Base-by-base conservation (phyloP, 2,329 filamentous ascomycete species). In the Fusarium xyrophilum region DNA sequence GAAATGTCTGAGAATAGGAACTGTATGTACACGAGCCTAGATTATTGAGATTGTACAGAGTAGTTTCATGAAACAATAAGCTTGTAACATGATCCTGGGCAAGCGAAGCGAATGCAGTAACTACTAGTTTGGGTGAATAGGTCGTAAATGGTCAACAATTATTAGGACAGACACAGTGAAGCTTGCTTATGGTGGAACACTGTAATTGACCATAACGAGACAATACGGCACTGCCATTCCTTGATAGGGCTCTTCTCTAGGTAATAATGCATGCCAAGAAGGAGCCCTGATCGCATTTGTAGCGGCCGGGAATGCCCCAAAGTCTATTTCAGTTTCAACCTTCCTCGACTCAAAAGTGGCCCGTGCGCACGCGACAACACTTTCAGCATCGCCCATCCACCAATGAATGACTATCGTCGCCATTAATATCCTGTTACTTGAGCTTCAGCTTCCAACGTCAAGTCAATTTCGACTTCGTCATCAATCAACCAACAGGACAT, bases 301-400 rank as follows among this genome's bases (percentile, higher is more conserved):
- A 32, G 35, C 44, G 21, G 36, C 36, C 38, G n/a, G 50, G 36
- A 55, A 52, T 40, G 48, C 55, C n/a, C 50, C 42, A 50, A 69
- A 47, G 58, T 67, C 55, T 69, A 69, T 56, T 67, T 66, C 51
- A 46, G 50, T 66, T 63, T 67, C 52, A 60, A 69, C 57, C 36
- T 54, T 27, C 61, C 40, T 56, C 53, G 30, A 30, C 30, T 32
- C 25, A 25, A 35, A 47, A 25, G 19, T 69, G 67, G 67, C 39
- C 67, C 67, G 67, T 69, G 67, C 67, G 44, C 54, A 69, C 67
- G 67, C 67, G 67, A 69, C 67, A 69, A 70, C 67, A 50, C 44
- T 47, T 70, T 23, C 59, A 67, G 44, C 67, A 68, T 61, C 44
- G 25, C 46, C 50, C 63, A 54, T 70, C 59, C 53, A 69, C 67